These are phyloP conservation scores for Neobulgaria alba DNA, from an alignment of 2,329 filamentous ascomycete species.

Conservation along the genomic window DNA sequence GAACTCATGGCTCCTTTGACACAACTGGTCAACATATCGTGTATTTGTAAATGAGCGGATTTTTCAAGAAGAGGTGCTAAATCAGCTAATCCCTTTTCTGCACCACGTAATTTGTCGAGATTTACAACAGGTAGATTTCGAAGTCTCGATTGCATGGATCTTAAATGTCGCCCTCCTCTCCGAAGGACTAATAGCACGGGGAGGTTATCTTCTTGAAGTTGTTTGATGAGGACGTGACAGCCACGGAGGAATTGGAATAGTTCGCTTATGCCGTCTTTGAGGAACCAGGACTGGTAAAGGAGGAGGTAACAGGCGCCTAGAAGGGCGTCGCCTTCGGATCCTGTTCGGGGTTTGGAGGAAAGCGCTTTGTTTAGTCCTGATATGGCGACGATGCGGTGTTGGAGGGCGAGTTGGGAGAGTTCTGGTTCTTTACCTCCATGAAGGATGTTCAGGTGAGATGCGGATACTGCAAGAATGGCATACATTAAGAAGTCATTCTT, in stretches of 20 bases:
- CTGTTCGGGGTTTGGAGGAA: slow-evolving; percentile 32
- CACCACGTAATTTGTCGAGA: slow-evolving; percentile 38
- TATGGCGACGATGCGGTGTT: slow-evolving; percentile 57
- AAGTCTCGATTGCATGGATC: slow-evolving; percentile 38
- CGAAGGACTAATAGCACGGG: slow-evolving; percentile 42
- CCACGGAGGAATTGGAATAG: slow-evolving; percentile 53
- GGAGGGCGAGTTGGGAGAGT: slow-evolving; percentile 41
- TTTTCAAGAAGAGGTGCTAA: slow-evolving; percentile 36
- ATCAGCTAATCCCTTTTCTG: slow-evolving; percentile 34
- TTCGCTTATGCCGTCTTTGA: slow-evolving; percentile 50
- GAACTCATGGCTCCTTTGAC: slow-evolving; percentile 27
- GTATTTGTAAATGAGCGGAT: slow-evolving; percentile 38
- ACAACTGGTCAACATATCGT: slow-evolving; percentile 37
- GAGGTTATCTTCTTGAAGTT: slow-evolving; percentile 42
- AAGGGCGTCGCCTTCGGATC: slow-evolving; percentile 50
- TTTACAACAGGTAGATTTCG: slow-evolving; percentile 38
- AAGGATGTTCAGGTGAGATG: slow-evolving; percentile 53
- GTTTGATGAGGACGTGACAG: slow-evolving; percentile 44
- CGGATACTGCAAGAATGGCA: slow-evolving; percentile 58
- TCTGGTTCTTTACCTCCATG: slow-evolving; percentile 20
- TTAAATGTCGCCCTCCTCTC: slow-evolving; percentile 32
- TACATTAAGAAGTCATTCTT: slow-evolving; percentile 63
- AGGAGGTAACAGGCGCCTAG: slow-evolving; percentile 51
- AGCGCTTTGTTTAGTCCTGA: slow-evolving; percentile 50
- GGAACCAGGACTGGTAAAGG: slow-evolving; percentile 48